Base-by-base conservation (phyloP, 2,329 filamentous ascomycete genomes). In the Zasmidium angulare region DNA sequence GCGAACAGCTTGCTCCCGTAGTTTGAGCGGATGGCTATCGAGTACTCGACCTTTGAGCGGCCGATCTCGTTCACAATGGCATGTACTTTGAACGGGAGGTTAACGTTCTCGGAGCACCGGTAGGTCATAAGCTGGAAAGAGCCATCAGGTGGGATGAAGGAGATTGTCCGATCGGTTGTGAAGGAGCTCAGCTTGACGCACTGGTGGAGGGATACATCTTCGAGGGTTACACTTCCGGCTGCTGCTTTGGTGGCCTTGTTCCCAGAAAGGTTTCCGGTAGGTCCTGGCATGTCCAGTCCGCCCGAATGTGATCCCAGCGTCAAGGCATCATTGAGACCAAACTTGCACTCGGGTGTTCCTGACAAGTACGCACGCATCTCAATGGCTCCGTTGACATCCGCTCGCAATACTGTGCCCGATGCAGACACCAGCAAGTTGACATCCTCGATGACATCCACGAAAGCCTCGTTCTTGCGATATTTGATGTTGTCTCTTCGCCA, bases 341-440 rank as follows among this genome's bases (percentile, higher is more conserved):
- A 99, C 76, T 99, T 99, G 84, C 95, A 99, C 78, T 99, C 95
- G 9, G 95, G 95, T 1, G 93, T 99, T 31, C 96, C 95, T 20
- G 91, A 90, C 23, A 99, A 87, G 73, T 99, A 99, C 61, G 95
- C 95, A 69, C 95, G 91, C 95, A 99, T 99, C 70, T 99, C 86
- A 71, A 99, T 99, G 74, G 98, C 93, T 53, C 95, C 95, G 53
- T 91, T 96, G 55, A 99, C 95, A 71, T 99, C 95, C 64, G 95
- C 95, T 65, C 95, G 90, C 12, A 99, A 84, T 24, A 99, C 92
- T 21, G 93, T 93, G 26, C 95, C 95, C 0, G 92, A 95, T 4
- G 95, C 95, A n/a, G 93, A 98, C 90, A 99, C 97, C 72, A 99
- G 88, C 60, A 99, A 84, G 77, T 99, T 99, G 71, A 99, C 93